These are phyloP conservation scores for Geum urbanum DNA, from an alignment of 306 rosid genomes.

Conservation along the genomic window DNA sequence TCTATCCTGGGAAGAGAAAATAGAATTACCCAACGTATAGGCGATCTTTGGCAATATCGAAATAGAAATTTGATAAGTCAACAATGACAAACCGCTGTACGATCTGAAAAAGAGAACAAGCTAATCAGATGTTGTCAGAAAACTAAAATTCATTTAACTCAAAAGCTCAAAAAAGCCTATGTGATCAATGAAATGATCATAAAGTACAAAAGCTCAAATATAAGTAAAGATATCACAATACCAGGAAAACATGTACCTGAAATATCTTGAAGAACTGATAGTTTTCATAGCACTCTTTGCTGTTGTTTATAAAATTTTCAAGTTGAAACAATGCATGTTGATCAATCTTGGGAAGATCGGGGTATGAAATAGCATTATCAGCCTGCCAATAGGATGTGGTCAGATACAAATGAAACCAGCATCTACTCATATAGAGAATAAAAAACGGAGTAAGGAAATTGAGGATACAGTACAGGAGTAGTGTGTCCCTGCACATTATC, in stretches of 20 bases:
- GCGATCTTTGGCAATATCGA: conserved; percentile 97
- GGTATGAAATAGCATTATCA: conserved; percentile 58
- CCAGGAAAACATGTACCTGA: conserved; percentile 55
- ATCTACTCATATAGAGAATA: too few relatives aligned
- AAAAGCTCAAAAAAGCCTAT: background rate
- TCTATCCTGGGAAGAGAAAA: conserved; percentile 5
- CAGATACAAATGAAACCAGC: conserved; percentile 13
- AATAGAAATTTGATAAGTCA: conserved; percentile 90
- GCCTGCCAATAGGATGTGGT: conserved; percentile 43
- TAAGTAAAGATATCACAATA: background rate
- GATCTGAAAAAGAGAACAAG: conserved; percentile 47
- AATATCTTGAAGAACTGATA: conserved; percentile 93
- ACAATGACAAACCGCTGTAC: conserved; percentile 90
- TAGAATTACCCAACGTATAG: conserved; percentile 81
- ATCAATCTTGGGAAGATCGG: conserved; percentile 87
- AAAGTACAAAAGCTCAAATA: too few relatives aligned
- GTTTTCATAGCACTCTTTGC: conserved; percentile 76
- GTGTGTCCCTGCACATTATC: too few relatives aligned
- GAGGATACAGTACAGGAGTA: too few relatives aligned
- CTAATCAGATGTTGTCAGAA: conserved; percentile 18
- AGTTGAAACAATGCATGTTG: conserved; percentile 88
- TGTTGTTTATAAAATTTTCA: conserved; percentile 67
- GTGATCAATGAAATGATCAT: too few relatives aligned
- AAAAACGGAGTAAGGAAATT: too few relatives aligned
- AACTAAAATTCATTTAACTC: conserved; percentile 1